Conservation (phyloP, 495 filamentous ascomycete species). For the Chaetomium tenue region DNA sequence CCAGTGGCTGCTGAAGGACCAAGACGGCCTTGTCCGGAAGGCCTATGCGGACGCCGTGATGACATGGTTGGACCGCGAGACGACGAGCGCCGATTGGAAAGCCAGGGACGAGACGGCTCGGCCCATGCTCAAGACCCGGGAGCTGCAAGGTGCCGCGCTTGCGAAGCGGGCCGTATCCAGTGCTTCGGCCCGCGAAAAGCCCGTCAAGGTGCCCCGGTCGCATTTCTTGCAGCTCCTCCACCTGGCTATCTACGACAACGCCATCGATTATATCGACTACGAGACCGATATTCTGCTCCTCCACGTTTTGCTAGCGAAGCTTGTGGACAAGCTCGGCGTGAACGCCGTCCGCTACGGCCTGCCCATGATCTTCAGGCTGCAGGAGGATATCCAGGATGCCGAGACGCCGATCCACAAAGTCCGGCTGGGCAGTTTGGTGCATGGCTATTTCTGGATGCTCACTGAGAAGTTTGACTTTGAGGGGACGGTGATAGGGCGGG, state of each 20-base stretch:
- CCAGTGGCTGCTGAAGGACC: constrained; percentile 80
- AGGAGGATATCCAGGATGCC: constrained; percentile 72
- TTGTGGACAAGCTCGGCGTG: constrained; percentile 76
- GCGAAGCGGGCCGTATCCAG: constrained; percentile 69
- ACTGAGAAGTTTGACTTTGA: constrained; percentile 77
- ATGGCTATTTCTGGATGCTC: constrained; percentile 81
- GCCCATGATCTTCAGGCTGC: constrained; percentile 83
- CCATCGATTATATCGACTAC: constrained; percentile 64
- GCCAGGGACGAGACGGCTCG: constrained; percentile 56
- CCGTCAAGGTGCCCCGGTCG: constrained; percentile 53
- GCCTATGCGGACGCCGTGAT: constrained; percentile 80
- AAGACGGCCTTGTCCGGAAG: constrained; percentile 69
- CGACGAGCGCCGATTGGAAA: constrained; percentile 62
- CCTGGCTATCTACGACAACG: constrained; percentile 81
- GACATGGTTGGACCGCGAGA: constrained; percentile 79
- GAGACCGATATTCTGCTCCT: constrained; percentile 71
- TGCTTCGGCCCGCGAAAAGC: constrained; percentile 60
- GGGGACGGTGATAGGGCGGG: constrained; percentile 59
- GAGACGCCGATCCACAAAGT: constrained; percentile 64
- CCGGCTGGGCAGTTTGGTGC: constrained; percentile 75
- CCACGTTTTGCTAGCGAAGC: constrained; percentile 67
- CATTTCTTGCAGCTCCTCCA: constrained; percentile 82
- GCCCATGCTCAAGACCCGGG: constrained; percentile 37
- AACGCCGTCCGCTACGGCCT: constrained; percentile 76
- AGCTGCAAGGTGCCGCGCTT: constrained; percentile 33